Percentiles rank a stretch among this genome's conserved stretches.
Conservation (phyloP, 352 stramenopile species). For the Hyaloperonospora brassicae region DNA sequence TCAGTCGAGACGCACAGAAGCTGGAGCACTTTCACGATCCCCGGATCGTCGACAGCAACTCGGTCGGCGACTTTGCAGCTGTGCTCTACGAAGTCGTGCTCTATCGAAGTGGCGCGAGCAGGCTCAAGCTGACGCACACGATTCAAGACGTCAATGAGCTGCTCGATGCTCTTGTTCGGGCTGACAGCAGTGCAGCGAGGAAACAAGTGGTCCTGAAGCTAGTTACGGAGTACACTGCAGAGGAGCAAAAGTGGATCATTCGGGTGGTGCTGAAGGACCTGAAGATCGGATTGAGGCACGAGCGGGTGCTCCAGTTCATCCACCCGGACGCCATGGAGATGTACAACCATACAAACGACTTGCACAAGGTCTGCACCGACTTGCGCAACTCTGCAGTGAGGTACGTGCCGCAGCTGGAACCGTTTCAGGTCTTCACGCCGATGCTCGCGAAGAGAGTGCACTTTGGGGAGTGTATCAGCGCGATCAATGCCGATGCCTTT, state of each 20-base stretch:
- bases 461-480: conserved; percentile 73
- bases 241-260: conserved; percentile 81
- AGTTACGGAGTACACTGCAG: conserved; percentile 60
- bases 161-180: conserved; percentile 44
- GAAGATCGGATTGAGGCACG: conserved; percentile 77
- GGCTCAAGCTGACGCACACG: conserved; percentile 41
- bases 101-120: conserved; percentile 42
- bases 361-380: conserved; percentile 65
- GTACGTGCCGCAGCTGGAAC: conserved; percentile 71
- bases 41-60: conserved; percentile 68
- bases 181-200: conserved; percentile 33
- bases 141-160: conserved; percentile 54
- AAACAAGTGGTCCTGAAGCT: conserved; percentile 67
- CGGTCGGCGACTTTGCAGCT: conserved; percentile 73
- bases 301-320: conserved; percentile 71
- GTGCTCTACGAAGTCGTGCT: conserved; percentile 70
- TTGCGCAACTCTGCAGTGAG: conserved; percentile 71
- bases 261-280: conserved; percentile 81
- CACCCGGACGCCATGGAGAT: conserved; percentile 79
- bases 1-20: conserved; percentile 65
- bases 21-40: conserved; percentile 80
- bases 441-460: conserved; percentile 83
- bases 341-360: conserved; percentile 85
- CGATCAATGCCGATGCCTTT: conserved; percentile 62
- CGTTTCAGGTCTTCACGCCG: conserved; percentile 79